Conservation (phyloP, 306 rosid genomes). For the barrel medic (Medicago truncatula) region MtrunA17r5.0-ANR NC_053044.1:57776001-57776500, state of each 20-base stretch:
- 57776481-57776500: constrained; percentile 75
- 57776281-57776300: constrained; percentile 6
- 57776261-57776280: constrained; percentile 25
- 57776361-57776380: constrained; percentile 44
- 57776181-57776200: constrained; percentile 96
- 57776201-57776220: constrained; percentile 87
- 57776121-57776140: constrained; percentile 94
- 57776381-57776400: constrained; percentile 70
- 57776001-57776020: constrained; percentile 52
- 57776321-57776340: constrained; percentile 22
- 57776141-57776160: constrained; percentile 94
- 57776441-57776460: constrained; percentile 91
- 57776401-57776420: constrained; percentile 94
- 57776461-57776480: constrained; percentile 90
- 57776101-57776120: constrained; percentile 91
- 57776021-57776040: constrained; percentile 37
- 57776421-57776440: constrained; percentile 99
- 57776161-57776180: constrained; percentile 98
- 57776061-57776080: constrained; percentile 88
- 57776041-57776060: constrained; percentile 84
- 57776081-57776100: constrained; percentile 89
- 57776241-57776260: constrained; percentile 23
- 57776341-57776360: constrained; percentile 26
- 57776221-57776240: constrained; percentile 37
- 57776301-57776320: background rate